A percentile compares a stretch with the other conserved stretches of the same genome.
phyloP scores from a whole-genome alignment of 192 early-diverging fungal genomes.

The Rhizoclosmatium globosum region DNA sequence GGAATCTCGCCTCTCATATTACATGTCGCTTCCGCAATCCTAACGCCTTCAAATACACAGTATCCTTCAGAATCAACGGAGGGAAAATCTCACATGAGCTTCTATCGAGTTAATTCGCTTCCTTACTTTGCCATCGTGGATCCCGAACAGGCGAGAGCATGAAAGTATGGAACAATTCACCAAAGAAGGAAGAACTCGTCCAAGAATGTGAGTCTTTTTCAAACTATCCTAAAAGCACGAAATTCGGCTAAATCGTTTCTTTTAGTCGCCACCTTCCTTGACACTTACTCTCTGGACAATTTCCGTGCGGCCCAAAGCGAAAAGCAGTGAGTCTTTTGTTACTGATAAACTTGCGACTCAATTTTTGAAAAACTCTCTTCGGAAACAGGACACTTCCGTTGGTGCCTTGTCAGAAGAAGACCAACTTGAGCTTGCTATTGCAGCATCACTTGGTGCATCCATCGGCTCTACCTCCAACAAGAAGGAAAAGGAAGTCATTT shows the following conservation, averaged over 20 bases:
- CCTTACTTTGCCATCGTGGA: conserved; percentile 92
- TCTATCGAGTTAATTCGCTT: conserved; percentile 75
- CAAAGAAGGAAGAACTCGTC: conserved; percentile 72
- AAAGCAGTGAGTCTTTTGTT: conserved; percentile 3
- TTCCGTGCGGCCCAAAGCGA: conserved; percentile 38
- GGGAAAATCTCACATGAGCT: conserved; percentile 73
- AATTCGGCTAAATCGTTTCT: neutral
- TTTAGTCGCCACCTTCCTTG: conserved; percentile 38
- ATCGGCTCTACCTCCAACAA: neutral
- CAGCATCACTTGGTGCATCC: conserved; percentile 65
- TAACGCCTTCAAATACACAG: conserved; percentile 35
- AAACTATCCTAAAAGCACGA: neutral
- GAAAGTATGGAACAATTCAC: conserved; percentile 68
- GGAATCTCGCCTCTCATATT: too few relatives aligned
- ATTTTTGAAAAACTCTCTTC: neutral
- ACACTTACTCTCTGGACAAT: conserved; percentile 68
- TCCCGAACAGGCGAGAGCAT: conserved; percentile 89
- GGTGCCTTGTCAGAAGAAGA: conserved; percentile 79
- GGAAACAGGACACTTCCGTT: neutral
- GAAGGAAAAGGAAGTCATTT: neutral
- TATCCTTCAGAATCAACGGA: conserved; percentile 70
- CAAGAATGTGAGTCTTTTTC: conserved; percentile 62
- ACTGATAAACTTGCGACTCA: neutral
- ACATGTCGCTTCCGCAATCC: neutral
- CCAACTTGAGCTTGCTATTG: conserved; percentile 83